Conservation (phyloP, 345 rosid species). For the Reutealis trisperma region DNA sequence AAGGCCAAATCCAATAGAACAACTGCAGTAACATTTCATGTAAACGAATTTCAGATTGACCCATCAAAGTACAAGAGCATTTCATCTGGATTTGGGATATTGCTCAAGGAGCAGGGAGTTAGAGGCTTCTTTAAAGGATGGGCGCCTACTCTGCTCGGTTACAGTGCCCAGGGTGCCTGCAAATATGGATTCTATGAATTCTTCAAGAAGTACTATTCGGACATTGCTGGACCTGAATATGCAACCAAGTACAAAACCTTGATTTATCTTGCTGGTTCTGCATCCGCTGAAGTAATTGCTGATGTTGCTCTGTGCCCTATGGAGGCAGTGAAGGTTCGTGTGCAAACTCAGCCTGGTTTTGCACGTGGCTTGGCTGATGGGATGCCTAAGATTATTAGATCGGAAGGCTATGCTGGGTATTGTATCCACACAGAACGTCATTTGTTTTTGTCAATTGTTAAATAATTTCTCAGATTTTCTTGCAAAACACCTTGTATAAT, state of each 20-base stretch:
- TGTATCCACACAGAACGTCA: background rate
- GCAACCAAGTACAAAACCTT: conserved; percentile 86
- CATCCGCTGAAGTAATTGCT: conserved; percentile 89
- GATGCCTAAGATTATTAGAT: conserved; percentile 72
- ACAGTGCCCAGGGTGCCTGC: conserved; percentile 96
- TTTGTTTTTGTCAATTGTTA: background rate
- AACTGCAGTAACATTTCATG: background rate
- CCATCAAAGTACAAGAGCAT: conserved; percentile 84
- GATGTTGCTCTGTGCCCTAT: conserved; percentile 93
- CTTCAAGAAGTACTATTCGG: conserved; percentile 92
- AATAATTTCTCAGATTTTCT: background rate
- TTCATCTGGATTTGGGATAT: conserved; percentile 68
- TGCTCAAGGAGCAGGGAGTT: conserved; percentile 83
- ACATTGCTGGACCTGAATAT: conserved; percentile 86
- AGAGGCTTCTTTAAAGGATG: conserved; percentile 86
- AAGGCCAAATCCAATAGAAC: background rate
- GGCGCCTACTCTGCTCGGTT: conserved; percentile 90
- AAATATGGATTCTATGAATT: conserved; percentile 85
- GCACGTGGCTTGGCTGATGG: conserved; percentile 93
- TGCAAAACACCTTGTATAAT: background rate
- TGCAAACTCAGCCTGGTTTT: conserved; percentile 95
- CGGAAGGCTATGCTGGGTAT: conserved; percentile 78
- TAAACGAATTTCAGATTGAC: conserved; percentile 58
- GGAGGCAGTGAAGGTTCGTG: conserved; percentile 95
- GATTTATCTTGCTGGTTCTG: conserved; percentile 92